Evolutionary conservation across 306 rosid genomes (phyloP).

Genomic region (Pyrus pyrifolia): DNA sequence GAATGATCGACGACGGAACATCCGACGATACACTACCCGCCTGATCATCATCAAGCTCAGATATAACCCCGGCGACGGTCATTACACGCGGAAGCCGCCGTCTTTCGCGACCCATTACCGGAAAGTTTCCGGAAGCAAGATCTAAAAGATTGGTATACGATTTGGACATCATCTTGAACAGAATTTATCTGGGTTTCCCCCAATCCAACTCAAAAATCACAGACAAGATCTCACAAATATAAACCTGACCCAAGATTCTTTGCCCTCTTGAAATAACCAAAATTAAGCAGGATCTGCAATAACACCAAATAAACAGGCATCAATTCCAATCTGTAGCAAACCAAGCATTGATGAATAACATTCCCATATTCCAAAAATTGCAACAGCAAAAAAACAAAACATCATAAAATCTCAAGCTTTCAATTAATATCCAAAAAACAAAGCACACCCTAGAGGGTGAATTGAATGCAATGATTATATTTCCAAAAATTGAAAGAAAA

Average conservation of each 20-base stretch:
- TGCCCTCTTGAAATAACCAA: conserved; percentile 13
- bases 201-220: conserved; percentile 13
- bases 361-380: not conserved
- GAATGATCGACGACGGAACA: conserved; percentile 43
- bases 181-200: not conserved
- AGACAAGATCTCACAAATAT: conserved; percentile 20
- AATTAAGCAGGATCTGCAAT: conserved; percentile 30
- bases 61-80: conserved; percentile 53
- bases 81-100: conserved; percentile 48
- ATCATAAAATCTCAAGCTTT: not conserved
- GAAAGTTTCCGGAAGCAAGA: conserved; percentile 58
- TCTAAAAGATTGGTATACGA: conserved; percentile 59
- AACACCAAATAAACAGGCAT: conserved; percentile 12
- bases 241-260: conserved; percentile 17
- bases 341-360: conserved; percentile 7
- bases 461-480: conserved; percentile 8
- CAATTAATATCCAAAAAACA: not conserved
- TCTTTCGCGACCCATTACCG: conserved; percentile 48
- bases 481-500: not conserved
- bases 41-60: conserved; percentile 59
- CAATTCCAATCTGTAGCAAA: conserved; percentile 7
- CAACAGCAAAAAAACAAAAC: not conserved
- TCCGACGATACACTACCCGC: conserved; percentile 52
- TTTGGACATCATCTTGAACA: conserved; percentile 46
- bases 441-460: not conserved